Conservation (phyloP, 2,329 filamentous ascomycete species). For the Fusarium virguliforme region DNA sequence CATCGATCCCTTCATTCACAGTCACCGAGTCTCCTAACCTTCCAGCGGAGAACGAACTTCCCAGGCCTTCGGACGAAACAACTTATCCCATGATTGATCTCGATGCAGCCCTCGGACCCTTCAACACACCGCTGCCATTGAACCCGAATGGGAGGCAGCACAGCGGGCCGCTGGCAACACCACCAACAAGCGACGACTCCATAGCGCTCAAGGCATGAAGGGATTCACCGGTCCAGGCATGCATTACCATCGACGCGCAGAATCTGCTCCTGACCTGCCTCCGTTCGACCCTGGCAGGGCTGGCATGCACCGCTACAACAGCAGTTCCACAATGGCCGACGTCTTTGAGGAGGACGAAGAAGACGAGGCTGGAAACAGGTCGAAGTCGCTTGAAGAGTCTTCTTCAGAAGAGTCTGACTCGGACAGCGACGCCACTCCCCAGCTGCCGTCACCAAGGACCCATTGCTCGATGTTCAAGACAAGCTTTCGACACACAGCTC, state of each 20-base stretch:
- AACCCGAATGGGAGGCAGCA: constrained; percentile 78
- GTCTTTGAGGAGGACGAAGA: constrained; percentile 91
- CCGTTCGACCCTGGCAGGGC: constrained; percentile 77
- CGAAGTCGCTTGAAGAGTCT: constrained; percentile 53
- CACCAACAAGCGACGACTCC: constrained; percentile 77
- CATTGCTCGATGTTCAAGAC: constrained; percentile 47
- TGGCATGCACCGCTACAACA: constrained; percentile 75
- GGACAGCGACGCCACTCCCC: constrained; percentile 59
- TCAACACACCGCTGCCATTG: constrained; percentile 81
- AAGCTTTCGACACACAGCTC: constrained; percentile 45
- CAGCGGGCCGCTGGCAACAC: constrained; percentile 71
- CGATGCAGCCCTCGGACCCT: constrained; percentile 92
- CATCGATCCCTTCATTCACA: constrained; percentile 59
- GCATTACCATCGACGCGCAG: constrained; percentile 83
- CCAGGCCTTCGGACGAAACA: constrained; percentile 70
- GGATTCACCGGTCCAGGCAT: constrained; percentile 79
- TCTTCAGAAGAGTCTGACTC: constrained; percentile 68
- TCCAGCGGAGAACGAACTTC: constrained; percentile 51
- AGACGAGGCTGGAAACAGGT: constrained; percentile 67
- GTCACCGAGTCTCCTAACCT: constrained; percentile 60
- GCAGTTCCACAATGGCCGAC: constrained; percentile 84
- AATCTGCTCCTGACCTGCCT: constrained; percentile 85
- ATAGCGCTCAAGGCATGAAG: constrained; percentile 81
- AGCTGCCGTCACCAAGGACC: constrained; percentile 45
- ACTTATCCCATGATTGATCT: constrained; percentile 90